Evolutionary conservation across 805 yeast genomes (phyloP).

Genomic region (Sungouiozyma ichnusensis): DNA sequence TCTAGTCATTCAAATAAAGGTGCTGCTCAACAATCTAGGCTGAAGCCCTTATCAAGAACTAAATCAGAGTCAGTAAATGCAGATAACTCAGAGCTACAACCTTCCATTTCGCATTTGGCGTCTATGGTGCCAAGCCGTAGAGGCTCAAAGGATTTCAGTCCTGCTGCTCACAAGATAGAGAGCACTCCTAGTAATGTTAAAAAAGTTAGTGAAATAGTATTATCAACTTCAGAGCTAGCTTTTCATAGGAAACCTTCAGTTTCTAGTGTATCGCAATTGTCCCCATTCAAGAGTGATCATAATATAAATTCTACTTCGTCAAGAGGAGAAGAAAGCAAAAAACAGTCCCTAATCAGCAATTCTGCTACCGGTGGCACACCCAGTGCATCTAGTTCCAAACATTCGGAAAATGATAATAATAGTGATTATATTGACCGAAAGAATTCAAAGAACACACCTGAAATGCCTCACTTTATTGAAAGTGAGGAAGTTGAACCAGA

Average conservation of each 20-base stretch:
- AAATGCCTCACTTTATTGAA: not conserved
- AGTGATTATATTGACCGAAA: not conserved
- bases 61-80: constrained; percentile 1
- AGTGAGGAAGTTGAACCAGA: not conserved
- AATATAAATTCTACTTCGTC: not conserved
- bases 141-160: not conserved
- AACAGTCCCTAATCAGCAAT: not conserved
- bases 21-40: not conserved
- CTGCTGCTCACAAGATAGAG: not conserved
- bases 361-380: not conserved
- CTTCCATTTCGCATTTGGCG: not conserved
- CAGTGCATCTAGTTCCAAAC: not conserved
- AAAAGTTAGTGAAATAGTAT: not conserved
- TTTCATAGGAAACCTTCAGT: not conserved
- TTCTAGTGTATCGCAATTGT: not conserved
- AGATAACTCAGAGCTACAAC: not conserved
- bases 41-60: not conserved
- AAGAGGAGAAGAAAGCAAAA: not conserved
- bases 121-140: not conserved
- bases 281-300: not conserved
- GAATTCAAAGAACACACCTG: not conserved
- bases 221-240: not conserved
- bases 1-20: constrained; percentile 1
- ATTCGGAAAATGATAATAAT: not conserved
- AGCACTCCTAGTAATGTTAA: not conserved